These are phyloP conservation scores for Paraconiothyrium brasiliense DNA, from an alignment of 2,329 filamentous ascomycete genomes.

Conservation along the genomic window DNA sequence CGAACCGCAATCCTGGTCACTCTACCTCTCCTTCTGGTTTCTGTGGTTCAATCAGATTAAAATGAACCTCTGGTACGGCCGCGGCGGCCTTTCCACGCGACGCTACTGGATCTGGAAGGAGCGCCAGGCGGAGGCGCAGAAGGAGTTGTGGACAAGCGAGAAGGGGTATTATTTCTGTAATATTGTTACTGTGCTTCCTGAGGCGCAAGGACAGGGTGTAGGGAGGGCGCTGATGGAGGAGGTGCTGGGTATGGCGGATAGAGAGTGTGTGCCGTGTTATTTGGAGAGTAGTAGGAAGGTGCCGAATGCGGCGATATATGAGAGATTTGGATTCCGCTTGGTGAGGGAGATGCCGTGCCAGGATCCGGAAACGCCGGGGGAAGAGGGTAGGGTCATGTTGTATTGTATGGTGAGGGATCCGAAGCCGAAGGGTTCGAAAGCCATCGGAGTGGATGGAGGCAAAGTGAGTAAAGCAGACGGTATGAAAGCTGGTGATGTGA, in stretches of 20 bases:
- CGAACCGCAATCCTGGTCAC: slow-evolving; percentile 65
- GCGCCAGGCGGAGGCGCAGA: slow-evolving; percentile 69
- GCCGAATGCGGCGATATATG: slow-evolving; percentile 77
- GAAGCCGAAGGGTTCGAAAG: slow-evolving; percentile 4
- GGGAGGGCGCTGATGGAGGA: slow-evolving; percentile 71
- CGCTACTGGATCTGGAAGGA: slow-evolving; percentile 79
- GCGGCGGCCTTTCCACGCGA: slow-evolving; percentile 72
- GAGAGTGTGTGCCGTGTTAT: slow-evolving; percentile 72
- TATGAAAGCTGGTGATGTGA: not conserved
- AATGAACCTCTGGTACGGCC: slow-evolving; percentile 74
- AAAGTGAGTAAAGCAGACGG: not conserved
- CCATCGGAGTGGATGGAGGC: too few relatives aligned
- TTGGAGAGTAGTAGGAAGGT: slow-evolving; percentile 74
- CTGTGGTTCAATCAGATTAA: slow-evolving; percentile 71
- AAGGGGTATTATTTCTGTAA: slow-evolving; percentile 80
- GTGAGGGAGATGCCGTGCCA: slow-evolving; percentile 73
- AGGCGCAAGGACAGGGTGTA: slow-evolving; percentile 72
- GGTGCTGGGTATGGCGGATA: slow-evolving; percentile 71
- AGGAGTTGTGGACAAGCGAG: slow-evolving; percentile 70
- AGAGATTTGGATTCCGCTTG: slow-evolving; percentile 73
- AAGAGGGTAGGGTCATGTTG: slow-evolving; percentile 51
- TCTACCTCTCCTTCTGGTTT: slow-evolving; percentile 71
- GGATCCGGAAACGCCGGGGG: slow-evolving; percentile 64
- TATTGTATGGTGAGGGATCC: slow-evolving; percentile 59
- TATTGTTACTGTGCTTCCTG: slow-evolving; percentile 74